phyloP scores from a whole-genome alignment of 768 basidiomycete genomes.

The Boletus tylopilopsis region DNA sequence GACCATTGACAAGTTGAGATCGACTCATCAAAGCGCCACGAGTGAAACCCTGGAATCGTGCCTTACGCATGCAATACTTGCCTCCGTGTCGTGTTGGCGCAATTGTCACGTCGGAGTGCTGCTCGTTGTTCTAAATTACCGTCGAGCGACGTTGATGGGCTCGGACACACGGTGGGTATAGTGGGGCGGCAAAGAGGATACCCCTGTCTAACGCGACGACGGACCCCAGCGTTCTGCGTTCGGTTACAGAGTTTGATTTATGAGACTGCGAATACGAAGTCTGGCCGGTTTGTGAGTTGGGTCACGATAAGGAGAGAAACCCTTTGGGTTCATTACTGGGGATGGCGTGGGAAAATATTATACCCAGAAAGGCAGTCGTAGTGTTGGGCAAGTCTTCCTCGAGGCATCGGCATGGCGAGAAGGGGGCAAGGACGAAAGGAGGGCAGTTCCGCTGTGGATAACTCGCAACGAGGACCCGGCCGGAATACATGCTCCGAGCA shows the following conservation, averaged over 20 bases:
- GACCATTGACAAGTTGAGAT: conserved; percentile 1
- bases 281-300: neutral
- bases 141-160: neutral
- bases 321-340: conserved; percentile 22
- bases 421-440: conserved; percentile 11
- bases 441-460: conserved; percentile 19
- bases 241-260: neutral
- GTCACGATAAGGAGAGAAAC: conserved; percentile 2
- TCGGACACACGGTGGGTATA: conserved; percentile 23
- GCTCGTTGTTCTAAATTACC: conserved; percentile 20
- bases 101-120: conserved; percentile 2
- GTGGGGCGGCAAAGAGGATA: conserved; percentile 13
- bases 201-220: neutral
- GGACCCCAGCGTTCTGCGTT: neutral
- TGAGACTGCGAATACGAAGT: neutral
- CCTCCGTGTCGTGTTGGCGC: neutral
- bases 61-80: neutral
- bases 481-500: conserved; percentile 13
- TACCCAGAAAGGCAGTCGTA: conserved; percentile 17
- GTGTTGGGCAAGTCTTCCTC: conserved; percentile 25
- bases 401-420: conserved; percentile 27
- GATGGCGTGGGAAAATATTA: conserved; percentile 18
- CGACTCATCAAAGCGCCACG: neutral
- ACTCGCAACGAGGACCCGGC: conserved; percentile 25
- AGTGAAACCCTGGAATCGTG: conserved; percentile 3